Evolutionary conservation across 345 rosid genomes (phyloP).

Genomic region (Erucastrum elatum): DNA sequence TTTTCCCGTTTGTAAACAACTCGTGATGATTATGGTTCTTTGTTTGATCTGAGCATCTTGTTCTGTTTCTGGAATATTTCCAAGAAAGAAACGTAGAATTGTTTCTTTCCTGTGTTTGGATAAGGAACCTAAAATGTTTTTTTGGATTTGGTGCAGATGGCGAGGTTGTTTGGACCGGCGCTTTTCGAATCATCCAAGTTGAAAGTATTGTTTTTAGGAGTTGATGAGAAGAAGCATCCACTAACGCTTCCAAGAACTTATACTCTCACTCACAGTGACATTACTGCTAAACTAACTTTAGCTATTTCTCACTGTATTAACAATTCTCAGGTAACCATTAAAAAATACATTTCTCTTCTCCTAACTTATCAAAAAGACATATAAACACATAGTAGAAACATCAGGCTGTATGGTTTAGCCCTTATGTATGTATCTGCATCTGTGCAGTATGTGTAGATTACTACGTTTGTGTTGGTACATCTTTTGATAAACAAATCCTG

Average conservation of each 20-base stretch:
- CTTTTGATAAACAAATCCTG: not conserved
- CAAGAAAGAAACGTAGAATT: not conserved
- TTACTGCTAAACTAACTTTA: constrained; percentile 79
- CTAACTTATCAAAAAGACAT: not conserved
- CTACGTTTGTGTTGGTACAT: not conserved
- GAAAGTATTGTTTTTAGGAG: constrained; percentile 85
- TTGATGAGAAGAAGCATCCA: constrained; percentile 92
- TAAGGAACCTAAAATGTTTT: too few species aligned
- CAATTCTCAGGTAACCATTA: constrained; percentile 74
- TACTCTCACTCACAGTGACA: constrained; percentile 88
- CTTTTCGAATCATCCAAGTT: constrained; percentile 91
- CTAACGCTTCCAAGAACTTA: constrained; percentile 87
- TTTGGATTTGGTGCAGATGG: constrained; percentile 51
- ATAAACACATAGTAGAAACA: not conserved
- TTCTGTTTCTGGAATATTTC: not conserved
- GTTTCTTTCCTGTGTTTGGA: too few species aligned
- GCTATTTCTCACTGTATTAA: constrained; percentile 89
- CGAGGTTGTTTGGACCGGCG: constrained; percentile 91
- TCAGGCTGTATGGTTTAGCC: not conserved
- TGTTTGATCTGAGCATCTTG: not conserved
- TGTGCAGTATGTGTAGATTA: not conserved
- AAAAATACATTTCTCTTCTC: not conserved
- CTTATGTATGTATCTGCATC: not conserved
- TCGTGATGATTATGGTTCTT: too few species aligned
- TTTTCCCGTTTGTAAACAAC: too few species aligned